Percentiles rank a stretch among this genome's conserved stretches.
Evolutionary conservation across 1,284 basidiomycete species (phyloP).

Genomic region (Tylopilus microsporus): DNA sequence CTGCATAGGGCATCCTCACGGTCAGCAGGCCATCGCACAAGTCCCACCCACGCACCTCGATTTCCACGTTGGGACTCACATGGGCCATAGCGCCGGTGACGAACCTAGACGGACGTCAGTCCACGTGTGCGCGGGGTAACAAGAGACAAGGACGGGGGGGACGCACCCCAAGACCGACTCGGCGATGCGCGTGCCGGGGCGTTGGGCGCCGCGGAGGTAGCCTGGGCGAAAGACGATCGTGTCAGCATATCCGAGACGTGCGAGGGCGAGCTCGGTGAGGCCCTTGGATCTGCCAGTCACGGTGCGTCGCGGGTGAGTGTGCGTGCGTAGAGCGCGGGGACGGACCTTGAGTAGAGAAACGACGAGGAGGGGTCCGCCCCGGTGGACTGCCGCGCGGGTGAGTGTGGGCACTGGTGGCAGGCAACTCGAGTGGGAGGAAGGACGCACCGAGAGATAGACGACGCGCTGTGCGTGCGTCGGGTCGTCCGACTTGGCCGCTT

Average conservation of each 20-base stretch:
- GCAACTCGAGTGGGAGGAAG: no score
- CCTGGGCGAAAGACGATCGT: constrained; percentile 66
- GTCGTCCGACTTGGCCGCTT: constrained; percentile 51
- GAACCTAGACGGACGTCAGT: constrained; percentile 23
- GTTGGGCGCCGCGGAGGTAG: constrained; percentile 42
- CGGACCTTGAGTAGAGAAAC: constrained; percentile 49
- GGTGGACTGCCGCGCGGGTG: constrained; percentile 33
- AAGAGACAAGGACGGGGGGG: not conserved
- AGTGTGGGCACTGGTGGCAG: no score
- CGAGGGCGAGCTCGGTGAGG: constrained; percentile 65
- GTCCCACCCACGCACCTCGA: constrained; percentile 36
- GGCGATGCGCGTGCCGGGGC: constrained; percentile 36
- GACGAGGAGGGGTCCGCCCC: constrained; percentile 47
- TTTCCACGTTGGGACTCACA: constrained; percentile 40
- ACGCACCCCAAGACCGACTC: constrained; percentile 45
- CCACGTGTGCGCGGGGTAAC: not conserved
- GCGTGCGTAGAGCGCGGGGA: not conserved
- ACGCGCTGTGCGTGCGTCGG: constrained; percentile 48
- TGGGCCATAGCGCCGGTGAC: constrained; percentile 38
- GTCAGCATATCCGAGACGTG: constrained; percentile 60
- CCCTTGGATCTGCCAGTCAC: constrained; percentile 57
- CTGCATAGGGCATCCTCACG: not conserved
- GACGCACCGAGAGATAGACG: constrained; percentile 64
- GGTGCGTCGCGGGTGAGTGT: not conserved
- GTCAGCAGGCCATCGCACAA: no score